phyloP scores from a whole-genome alignment of 495 filamentous ascomycete genomes.

The Penicillium cinerascens region DNA sequence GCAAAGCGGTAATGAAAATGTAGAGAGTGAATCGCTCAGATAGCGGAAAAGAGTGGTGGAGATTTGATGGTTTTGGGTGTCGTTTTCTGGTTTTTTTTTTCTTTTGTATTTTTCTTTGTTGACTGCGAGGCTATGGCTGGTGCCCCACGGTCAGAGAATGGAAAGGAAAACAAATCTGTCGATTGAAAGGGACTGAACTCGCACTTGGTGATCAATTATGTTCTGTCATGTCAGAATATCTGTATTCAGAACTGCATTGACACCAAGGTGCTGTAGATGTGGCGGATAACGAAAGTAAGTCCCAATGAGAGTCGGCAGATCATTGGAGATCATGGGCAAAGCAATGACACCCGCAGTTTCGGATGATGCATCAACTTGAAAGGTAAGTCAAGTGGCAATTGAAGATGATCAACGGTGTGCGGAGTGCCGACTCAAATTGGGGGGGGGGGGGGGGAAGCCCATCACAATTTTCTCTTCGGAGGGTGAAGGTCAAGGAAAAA shows the following conservation, averaged over 20 bases:
- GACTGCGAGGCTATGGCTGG: background rate
- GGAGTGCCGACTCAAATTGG: background rate
- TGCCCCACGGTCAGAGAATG: background rate
- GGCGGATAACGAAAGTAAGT: conserved; percentile 6
- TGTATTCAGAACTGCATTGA: background rate
- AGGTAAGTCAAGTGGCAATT: background rate
- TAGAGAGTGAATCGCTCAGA: conserved; percentile 22
- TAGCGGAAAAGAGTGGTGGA: background rate
- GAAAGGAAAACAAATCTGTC: conserved; percentile 18
- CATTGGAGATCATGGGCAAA: background rate
- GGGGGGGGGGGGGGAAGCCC: conserved; percentile 17
- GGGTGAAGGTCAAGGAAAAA: conserved; percentile 2
- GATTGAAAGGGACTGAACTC: conserved; percentile 16
- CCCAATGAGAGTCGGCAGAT: conserved; percentile 10
- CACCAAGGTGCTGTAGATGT: background rate
- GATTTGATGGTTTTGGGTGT: conserved; percentile 3
- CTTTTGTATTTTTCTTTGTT: conserved; percentile 13
- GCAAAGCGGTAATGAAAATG: conserved; percentile 11
- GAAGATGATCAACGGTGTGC: background rate
- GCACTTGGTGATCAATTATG: conserved; percentile 1
- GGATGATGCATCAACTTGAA: background rate
- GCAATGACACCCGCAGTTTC: background rate
- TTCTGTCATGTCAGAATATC: background rate
- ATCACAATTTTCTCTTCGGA: conserved; percentile 27
- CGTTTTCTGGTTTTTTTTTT: conserved; percentile 21